Percentiles rank a stretch among this genome's conserved stretches.
phyloP scores from a whole-genome alignment of 164 flowering plant genomes.

The Macadamia tetraphylla region DNA sequence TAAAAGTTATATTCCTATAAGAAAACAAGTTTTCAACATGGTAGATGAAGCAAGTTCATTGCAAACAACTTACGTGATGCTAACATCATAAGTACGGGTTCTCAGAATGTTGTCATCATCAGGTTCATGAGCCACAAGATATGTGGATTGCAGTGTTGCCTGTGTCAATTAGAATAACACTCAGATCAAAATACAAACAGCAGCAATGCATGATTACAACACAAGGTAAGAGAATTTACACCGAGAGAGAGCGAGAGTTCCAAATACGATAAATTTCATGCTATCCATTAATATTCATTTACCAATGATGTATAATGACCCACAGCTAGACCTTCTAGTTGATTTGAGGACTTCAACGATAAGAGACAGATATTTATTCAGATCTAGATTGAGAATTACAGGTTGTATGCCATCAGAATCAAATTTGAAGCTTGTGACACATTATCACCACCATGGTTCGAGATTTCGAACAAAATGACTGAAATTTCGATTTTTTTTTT shows the following conservation, averaged over 20 bases:
- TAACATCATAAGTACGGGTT: slow-evolving; percentile 96
- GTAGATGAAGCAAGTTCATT: neutral
- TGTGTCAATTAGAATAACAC: slow-evolving; percentile 26
- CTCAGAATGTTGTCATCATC: slow-evolving; percentile 84
- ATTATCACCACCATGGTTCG: too few species aligned
- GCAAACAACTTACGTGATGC: slow-evolving; percentile 77
- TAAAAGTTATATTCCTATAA: neutral
- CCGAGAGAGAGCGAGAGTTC: neutral
- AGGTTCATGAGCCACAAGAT: slow-evolving; percentile 87
- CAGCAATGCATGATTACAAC: too few species aligned
- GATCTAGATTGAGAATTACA: too few species aligned
- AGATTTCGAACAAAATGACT: too few species aligned
- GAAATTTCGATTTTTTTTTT: too few species aligned
- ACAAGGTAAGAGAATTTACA: neutral
- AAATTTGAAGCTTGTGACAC: too few species aligned
- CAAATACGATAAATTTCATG: neutral
- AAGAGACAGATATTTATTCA: too few species aligned
- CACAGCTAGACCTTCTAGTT: too few species aligned
- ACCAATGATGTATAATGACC: too few species aligned
- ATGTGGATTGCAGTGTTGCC: slow-evolving; percentile 79
- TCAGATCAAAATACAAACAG: neutral
- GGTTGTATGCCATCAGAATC: neutral
- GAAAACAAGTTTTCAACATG: neutral
- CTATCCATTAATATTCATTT: too few species aligned
- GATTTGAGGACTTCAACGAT: too few species aligned